Evolutionary conservation across 257 asterid species (phyloP).

Genomic region (Catharanthus roseus): DNA sequence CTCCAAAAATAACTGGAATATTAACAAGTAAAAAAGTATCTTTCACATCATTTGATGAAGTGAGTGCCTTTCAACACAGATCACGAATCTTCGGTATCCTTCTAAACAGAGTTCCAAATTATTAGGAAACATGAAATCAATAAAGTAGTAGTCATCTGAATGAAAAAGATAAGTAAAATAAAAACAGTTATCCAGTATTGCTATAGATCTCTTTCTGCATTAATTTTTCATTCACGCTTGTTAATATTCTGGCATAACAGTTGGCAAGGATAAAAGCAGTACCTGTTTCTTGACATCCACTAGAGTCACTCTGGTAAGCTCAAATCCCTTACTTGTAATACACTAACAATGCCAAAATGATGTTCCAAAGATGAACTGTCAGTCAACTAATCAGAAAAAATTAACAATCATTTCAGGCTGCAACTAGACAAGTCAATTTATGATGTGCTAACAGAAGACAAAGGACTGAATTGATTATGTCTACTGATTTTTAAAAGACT

Average conservation of each 20-base stretch:
- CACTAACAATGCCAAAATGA: slow-evolving; percentile 46
- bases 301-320: slow-evolving; percentile 81
- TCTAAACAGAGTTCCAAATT: neutral
- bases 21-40: neutral
- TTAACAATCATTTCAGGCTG: neutral
- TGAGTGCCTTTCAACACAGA: neutral
- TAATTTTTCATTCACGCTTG: neutral
- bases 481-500: neutral
- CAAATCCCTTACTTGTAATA: slow-evolving; percentile 78
- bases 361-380: slow-evolving; percentile 8
- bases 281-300: slow-evolving; percentile 85
- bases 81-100: neutral
- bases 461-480: neutral
- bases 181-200: neutral
- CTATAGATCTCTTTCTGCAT: neutral
- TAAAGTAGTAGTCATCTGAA: neutral
- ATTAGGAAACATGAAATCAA: neutral
- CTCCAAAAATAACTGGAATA: neutral
- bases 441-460: neutral
- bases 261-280: slow-evolving; percentile 3
- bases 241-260: neutral
- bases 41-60: neutral
- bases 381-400: slow-evolving; percentile 1
- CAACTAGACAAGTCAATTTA: neutral
- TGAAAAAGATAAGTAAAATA: too few relatives aligned